Conservation (phyloP, 2,329 filamentous ascomycete genomes). For the Shiraia sp. region DNA sequence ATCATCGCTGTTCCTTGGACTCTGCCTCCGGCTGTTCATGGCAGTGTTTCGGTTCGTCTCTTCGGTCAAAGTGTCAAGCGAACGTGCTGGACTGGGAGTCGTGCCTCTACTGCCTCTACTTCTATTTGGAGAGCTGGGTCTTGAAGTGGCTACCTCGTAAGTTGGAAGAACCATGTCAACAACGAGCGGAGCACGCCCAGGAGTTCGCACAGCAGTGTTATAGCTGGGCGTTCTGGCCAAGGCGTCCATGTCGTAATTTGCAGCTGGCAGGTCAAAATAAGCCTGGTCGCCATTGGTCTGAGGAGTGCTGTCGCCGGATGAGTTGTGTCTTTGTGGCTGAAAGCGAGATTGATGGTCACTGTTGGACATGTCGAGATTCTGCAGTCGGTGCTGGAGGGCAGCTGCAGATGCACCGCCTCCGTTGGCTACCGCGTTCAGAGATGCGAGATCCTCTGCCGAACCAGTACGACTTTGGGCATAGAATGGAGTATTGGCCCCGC, state of each 20-base stretch:
- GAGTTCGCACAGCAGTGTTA: conserved; percentile 53
- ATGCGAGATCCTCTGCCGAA: conserved; percentile 79
- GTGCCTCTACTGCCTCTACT: conserved; percentile 34
- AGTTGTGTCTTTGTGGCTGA: conserved; percentile 33
- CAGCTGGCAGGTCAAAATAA: conserved; percentile 25
- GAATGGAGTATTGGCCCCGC: conserved; percentile 74
- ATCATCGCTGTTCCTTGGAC: conserved; percentile 32
- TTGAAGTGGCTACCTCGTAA: conserved; percentile 51
- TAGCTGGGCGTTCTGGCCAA: conserved; percentile 56
- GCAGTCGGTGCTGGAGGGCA: conserved; percentile 71
- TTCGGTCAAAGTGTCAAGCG: conserved; percentile 41
- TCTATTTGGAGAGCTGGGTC: conserved; percentile 46
- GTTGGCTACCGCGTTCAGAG: conserved; percentile 50
- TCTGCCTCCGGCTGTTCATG: conserved; percentile 34
- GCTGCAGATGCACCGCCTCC: conserved; percentile 56
- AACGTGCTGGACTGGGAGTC: conserved; percentile 39
- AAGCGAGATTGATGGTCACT: conserved; percentile 37
- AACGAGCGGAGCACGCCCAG: conserved; percentile 44
- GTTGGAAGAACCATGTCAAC: conserved; percentile 46
- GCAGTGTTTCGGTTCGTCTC: conserved; percentile 44
- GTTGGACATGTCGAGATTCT: conserved; percentile 51
- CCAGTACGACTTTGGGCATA: conserved; percentile 70
- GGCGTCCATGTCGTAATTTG: conserved; percentile 49
- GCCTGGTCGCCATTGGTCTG: conserved; percentile 29
- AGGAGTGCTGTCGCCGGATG: conserved; percentile 42